Evolutionary conservation across 352 stramenopile species (phyloP).

Genomic region (Pythium aristosporum): DNA sequence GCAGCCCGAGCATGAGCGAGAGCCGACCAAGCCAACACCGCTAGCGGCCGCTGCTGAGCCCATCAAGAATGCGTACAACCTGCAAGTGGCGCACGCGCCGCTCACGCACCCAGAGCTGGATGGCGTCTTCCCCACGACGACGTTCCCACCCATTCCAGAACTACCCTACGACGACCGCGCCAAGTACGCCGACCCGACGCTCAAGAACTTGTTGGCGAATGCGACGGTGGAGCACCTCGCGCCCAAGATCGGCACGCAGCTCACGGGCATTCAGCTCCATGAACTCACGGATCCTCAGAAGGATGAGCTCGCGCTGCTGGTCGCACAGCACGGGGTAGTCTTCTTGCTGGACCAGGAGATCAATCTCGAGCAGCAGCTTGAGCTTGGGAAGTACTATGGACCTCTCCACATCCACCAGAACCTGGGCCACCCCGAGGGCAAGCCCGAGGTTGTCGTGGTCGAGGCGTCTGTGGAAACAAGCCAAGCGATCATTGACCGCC

Average conservation of each 20-base stretch:
- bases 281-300: neutral
- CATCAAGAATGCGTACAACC: constrained; percentile 25
- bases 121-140: constrained; percentile 29
- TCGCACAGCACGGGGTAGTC: neutral
- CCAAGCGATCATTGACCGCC: constrained; percentile 16
- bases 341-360: constrained; percentile 18
- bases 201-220: constrained; percentile 31
- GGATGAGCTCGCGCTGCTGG: too few species aligned
- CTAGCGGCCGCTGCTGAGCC: neutral
- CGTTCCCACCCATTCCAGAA: constrained; percentile 26
- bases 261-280: constrained; percentile 27
- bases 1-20: neutral
- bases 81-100: constrained; percentile 6
- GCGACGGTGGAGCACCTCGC: constrained; percentile 20
- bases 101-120: constrained; percentile 29
- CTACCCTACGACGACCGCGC: constrained; percentile 30
- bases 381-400: constrained; percentile 27
- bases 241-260: constrained; percentile 4
- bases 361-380: constrained; percentile 28
- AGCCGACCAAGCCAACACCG: neutral
- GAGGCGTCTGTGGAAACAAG: constrained; percentile 20
- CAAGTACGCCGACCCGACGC: constrained; percentile 30
- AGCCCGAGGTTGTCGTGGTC: constrained; percentile 24
- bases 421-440: constrained; percentile 23
- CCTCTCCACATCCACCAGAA: constrained; percentile 35